Base-by-base conservation (phyloP, 202 grass and related monocot species). In the Saccharum hybrid region DNA sequence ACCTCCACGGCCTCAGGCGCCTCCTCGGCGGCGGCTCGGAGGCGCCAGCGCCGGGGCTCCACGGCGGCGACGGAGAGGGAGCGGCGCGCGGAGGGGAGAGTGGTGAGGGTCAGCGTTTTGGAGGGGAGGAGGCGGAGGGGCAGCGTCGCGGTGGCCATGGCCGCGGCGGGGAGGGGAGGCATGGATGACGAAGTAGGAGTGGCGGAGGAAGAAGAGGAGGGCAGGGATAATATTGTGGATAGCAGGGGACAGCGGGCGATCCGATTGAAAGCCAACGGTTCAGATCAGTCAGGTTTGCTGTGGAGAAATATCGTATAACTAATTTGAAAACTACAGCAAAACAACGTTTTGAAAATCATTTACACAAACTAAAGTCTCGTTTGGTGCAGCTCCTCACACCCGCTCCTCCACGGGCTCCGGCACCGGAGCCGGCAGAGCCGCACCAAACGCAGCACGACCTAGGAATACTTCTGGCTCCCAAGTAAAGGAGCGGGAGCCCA, bases 191-290 rank as follows among this genome's bases (percentile, higher is more conserved):
- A 72, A 37, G 23, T 48, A 2, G 13, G 63, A 72, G 65, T 34
- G 64, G 28, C 0, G 70, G 71, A 21, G 49, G 40, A 57, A 82
- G 63, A 76, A 8, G 49, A 19, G 12, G 49, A 19, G 39, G 21
- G 4, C 64, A 23, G 75, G 71, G 87, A 92, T 92, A 82, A 90
- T 89, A 78, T 89, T 89, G 80, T 84, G 83, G 86, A 92, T 88
- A 89, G 76, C 73, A 72, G 16, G 39, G 41, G 1, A 82, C 45
- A 62, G 9, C 0, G 1, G 21, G 0, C 34, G 37, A 56, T 77
- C 8, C 21, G 19, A n/a, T 48, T 6, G 2, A 43, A 4, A 4
- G 7, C 33, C 5, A 8, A 84, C 69, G 75, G 34, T 22, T n/a
- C 28, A 64, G 39, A 81, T 68, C 7, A 16, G 34, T 13, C 34